Base-by-base conservation (phyloP, 768 basidiomycete species). In the Boletus coccyginus region DNA sequence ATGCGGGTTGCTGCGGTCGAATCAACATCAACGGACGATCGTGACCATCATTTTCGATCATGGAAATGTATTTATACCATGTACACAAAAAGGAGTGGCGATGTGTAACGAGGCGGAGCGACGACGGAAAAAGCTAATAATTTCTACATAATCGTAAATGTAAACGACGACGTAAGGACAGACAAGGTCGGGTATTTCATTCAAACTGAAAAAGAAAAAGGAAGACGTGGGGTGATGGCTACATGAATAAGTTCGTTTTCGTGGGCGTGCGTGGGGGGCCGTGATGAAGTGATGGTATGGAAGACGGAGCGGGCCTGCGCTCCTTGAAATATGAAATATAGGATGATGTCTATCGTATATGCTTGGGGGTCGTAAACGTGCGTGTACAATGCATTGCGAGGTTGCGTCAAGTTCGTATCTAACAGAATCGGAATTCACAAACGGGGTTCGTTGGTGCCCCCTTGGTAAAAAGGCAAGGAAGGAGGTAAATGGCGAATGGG, bases 361-460 rank as follows among this genome's bases (percentile, higher is more conserved):
- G 58, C 62, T 49, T 66, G 61, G 21, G 44, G 39, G 35, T 66
- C 65, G 63, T 66, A 35, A 55, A 46, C 56, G 57, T 67, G 58
- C 65, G 55, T 66, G 60, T 68, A 56, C 49, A 65, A 66, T 62
- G 66, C 65, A 65, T 66, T 62, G 66, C 55, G 62, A n/a, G 10
- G n/a, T 66, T 61, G 59, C 55, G 65, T 67, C 46, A 56, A 24
- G 42, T 36, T 64, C 65, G 55, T 66, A 62, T 67, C 65, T 67
- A 61, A 31, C 38, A 40, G 55, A 21, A 33, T 39, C 42, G 16
- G 35, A 33, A 53, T 46, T 24, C 41, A 32, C 42, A 51, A 32
- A 35, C 27, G 27, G 27, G 29, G 36, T 40, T 51, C 48, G 19
- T 47, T 32, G 43, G 29, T 13, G 24, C n/a, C 21, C 48, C 51